Percentiles rank a stretch among this genome's conserved stretches.
Evolutionary conservation across 192 early-diverging fungal species (phyloP).

Genomic region (Umbelopsis vinacea): DNA sequence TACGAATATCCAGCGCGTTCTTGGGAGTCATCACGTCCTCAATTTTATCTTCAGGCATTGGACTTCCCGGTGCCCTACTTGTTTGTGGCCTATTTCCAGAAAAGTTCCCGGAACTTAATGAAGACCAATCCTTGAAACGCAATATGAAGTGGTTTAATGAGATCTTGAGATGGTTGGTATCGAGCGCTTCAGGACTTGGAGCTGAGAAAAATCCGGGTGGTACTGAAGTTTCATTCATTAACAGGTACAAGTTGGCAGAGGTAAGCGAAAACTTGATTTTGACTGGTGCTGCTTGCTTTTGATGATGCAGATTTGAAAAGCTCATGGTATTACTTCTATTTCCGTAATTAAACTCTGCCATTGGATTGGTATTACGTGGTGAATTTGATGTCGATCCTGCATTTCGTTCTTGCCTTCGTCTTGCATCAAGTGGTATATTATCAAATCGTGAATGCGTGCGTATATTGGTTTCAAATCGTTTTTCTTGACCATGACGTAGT

Average conservation of each 20-base stretch:
- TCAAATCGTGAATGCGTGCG: background rate
- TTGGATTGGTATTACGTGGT: background rate
- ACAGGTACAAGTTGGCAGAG: background rate
- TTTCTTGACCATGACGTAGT: background rate
- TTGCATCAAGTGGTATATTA: background rate
- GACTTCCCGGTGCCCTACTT: background rate
- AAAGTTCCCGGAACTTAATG: background rate
- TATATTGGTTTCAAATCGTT: background rate
- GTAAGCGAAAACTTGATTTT: conserved; percentile 12
- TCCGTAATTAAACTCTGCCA: background rate
- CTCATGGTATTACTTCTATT: background rate
- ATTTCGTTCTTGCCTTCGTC: background rate
- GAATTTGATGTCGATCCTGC: background rate
- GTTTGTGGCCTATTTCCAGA: background rate
- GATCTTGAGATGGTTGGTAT: conserved; percentile 41
- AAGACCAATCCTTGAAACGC: conserved; percentile 38
- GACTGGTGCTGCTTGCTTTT: background rate
- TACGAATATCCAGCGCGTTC: background rate
- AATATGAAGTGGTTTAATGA: conserved; percentile 42
- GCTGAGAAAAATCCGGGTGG: conserved; percentile 8
- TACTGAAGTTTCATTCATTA: background rate
- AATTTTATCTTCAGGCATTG: background rate
- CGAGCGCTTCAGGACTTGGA: conserved; percentile 10
- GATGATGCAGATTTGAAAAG: conserved; percentile 9
- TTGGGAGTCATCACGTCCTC: background rate